These are phyloP conservation scores for Synchytrium microbalum DNA, from an alignment of 371 early-diverging fungal genomes.

Conservation along the genomic window DNA sequence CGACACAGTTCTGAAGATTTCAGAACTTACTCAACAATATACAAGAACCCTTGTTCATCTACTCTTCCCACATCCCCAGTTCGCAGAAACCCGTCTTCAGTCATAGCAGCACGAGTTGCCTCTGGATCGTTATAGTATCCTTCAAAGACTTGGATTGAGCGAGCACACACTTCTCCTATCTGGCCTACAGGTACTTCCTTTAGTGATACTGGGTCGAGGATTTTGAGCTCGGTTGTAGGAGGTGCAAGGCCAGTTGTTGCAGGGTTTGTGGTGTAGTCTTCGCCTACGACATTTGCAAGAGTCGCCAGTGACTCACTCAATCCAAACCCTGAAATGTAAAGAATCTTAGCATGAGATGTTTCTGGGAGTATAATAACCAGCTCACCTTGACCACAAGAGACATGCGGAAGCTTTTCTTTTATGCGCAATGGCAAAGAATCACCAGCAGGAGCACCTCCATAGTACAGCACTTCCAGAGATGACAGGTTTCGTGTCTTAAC, in stretches of 20 bases:
- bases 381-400: too few species aligned
- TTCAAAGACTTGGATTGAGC: slow-evolving; percentile 19
- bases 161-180: slow-evolving; percentile 12
- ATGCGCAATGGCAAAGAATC: too few species aligned
- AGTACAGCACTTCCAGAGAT: too few species aligned
- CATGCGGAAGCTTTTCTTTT: too few species aligned
- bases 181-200: slow-evolving; percentile 8
- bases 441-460: too few species aligned
- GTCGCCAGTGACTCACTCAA: too few species aligned
- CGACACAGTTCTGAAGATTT: too few species aligned
- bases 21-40: slow-evolving; percentile 41
- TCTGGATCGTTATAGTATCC: slow-evolving; percentile 19
- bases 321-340: too few species aligned
- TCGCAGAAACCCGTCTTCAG: slow-evolving; percentile 59
- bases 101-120: slow-evolving; percentile 61
- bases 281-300: slow-evolving; percentile 10
- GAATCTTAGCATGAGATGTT: too few species aligned
- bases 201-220: slow-evolving; percentile 8
- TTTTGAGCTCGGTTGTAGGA: slow-evolving; percentile 7
- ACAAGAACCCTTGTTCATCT: slow-evolving; percentile 49
- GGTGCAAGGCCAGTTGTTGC: slow-evolving; percentile 10
- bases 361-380: too few species aligned
- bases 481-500: too few species aligned
- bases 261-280: too few species aligned
- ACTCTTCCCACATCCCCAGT: slow-evolving; percentile 78